Evolutionary conservation across 2,329 filamentous ascomycete genomes (phyloP).

Genomic region (Neofusicoccum laricinum): DNA sequence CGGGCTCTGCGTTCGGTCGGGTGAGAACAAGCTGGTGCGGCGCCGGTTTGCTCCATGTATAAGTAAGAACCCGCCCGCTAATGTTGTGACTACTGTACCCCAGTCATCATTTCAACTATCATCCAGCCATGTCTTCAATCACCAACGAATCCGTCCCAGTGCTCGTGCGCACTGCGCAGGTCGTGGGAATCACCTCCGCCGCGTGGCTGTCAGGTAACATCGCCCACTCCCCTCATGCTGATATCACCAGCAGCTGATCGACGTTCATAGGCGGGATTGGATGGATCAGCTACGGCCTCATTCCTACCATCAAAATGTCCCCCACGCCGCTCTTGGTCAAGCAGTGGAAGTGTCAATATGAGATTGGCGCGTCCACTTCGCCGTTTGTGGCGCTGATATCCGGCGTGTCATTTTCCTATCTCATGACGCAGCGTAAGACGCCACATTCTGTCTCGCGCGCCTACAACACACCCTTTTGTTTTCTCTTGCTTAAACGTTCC

Average conservation of each 20-base stretch:
- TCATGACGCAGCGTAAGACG: slow-evolving; percentile 19
- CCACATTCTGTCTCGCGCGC: not conserved
- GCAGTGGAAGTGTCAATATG: slow-evolving; percentile 25
- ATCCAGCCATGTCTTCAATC: not conserved
- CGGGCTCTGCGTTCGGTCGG: not conserved
- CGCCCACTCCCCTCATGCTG: not conserved
- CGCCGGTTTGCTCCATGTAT: not conserved
- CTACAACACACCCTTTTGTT: not conserved
- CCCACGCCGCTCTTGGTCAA: slow-evolving; percentile 20
- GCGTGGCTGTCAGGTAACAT: slow-evolving; percentile 16
- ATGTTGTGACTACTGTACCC: no score
- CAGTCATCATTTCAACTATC: not conserved
- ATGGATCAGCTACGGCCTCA: slow-evolving; percentile 19
- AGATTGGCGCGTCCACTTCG: slow-evolving; percentile 21
- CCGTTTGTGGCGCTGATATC: slow-evolving; percentile 22
- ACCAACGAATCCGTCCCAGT: not conserved
- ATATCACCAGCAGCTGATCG: not conserved
- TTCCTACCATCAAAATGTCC: slow-evolving; percentile 22
- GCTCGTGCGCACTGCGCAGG: slow-evolving; percentile 19
- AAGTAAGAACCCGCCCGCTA: not conserved
- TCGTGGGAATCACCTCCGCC: slow-evolving; percentile 19
- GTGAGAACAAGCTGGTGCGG: not conserved
- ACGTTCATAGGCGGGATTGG: not conserved
- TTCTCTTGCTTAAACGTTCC: not conserved
- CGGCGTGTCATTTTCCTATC: slow-evolving; percentile 17